A percentile compares a stretch with the other conserved stretches of the same genome.
These are phyloP conservation scores for Persicaria tinctoria DNA, from an alignment of 148 eudicot species.

Conservation along the genomic window DNA sequence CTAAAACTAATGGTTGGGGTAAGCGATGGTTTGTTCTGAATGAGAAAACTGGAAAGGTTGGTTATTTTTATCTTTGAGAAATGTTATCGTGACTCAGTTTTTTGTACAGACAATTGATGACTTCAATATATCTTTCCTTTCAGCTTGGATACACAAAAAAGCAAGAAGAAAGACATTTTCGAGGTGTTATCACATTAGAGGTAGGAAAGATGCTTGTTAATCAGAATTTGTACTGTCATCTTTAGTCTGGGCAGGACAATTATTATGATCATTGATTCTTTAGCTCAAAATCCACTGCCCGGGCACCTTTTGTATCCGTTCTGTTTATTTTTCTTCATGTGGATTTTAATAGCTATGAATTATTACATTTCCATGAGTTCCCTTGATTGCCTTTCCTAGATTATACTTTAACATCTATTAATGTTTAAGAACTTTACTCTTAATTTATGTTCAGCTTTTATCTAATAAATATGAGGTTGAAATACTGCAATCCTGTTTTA, in stretches of 20 bases:
- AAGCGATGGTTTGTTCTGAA: constrained; percentile 93
- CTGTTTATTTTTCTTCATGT: too few species aligned
- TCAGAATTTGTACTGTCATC: background rate
- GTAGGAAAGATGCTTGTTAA: constrained; percentile 28
- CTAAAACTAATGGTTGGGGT: constrained; percentile 88
- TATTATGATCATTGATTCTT: background rate
- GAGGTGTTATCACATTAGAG: constrained; percentile 93
- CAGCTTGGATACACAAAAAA: constrained; percentile 99
- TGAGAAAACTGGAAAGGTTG: constrained; percentile 92
- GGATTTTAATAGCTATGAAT: background rate
- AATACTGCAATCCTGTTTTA: background rate
- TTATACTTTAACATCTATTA: background rate
- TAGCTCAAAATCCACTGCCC: background rate
- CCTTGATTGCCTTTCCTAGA: background rate
- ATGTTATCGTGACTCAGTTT: background rate
- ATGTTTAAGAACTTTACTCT: background rate
- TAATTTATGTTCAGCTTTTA: background rate
- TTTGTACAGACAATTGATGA: background rate
- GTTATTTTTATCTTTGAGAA: constrained; percentile 15
- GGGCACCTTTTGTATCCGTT: background rate
- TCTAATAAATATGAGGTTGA: background rate
- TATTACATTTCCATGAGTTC: background rate
- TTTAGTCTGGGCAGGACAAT: background rate
- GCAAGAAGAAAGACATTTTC: constrained; percentile 95
- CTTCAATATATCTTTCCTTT: constrained; percentile 15